These are phyloP conservation scores for Stereum hirsutum DNA, from an alignment of 1,284 basidiomycete genomes.

Conservation along the genomic window DNA sequence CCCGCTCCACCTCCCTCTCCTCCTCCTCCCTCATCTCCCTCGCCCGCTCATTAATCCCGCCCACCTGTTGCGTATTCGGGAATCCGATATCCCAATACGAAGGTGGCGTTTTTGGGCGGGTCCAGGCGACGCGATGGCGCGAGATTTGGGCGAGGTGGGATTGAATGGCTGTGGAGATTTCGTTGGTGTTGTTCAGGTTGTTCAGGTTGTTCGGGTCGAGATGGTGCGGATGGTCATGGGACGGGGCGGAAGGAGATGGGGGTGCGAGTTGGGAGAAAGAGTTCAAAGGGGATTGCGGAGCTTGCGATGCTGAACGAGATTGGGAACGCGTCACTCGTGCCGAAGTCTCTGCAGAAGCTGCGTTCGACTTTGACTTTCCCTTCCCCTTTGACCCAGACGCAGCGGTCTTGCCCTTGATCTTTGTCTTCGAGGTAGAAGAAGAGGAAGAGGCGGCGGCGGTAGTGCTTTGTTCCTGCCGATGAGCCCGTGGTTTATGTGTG, in stretches of 20 bases:
- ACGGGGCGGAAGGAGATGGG: constrained; percentile 18
- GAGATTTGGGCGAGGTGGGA: constrained; percentile 71
- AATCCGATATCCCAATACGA: constrained; percentile 87
- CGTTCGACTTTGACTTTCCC: too few relatives aligned
- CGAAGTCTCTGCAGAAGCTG: too few relatives aligned
- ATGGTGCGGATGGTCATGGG: constrained; percentile 7
- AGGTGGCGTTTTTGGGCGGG: constrained; percentile 68
- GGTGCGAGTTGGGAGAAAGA: too few relatives aligned
- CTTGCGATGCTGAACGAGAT: too few relatives aligned
- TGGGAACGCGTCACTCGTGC: too few relatives aligned
- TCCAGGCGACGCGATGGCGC: constrained; percentile 70
- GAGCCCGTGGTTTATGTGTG: too few relatives aligned
- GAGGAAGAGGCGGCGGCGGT: too few relatives aligned
- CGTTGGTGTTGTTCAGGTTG: constrained; percentile 4
- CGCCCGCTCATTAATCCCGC: constrained; percentile 65
- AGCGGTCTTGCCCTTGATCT: too few relatives aligned
- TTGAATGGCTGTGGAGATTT: constrained; percentile 28
- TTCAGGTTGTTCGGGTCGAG: constrained; percentile 4
- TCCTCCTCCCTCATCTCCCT: constrained; percentile 63
- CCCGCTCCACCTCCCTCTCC: constrained; percentile 40
- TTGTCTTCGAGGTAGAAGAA: too few relatives aligned
- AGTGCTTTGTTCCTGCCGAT: too few relatives aligned
- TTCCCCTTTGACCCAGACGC: too few relatives aligned
- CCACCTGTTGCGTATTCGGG: constrained; percentile 74
- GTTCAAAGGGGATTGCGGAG: too few relatives aligned